Evolutionary conservation across 768 basidiomycete species (phyloP).

Genomic region (Pleurotus tuber-regium): DNA sequence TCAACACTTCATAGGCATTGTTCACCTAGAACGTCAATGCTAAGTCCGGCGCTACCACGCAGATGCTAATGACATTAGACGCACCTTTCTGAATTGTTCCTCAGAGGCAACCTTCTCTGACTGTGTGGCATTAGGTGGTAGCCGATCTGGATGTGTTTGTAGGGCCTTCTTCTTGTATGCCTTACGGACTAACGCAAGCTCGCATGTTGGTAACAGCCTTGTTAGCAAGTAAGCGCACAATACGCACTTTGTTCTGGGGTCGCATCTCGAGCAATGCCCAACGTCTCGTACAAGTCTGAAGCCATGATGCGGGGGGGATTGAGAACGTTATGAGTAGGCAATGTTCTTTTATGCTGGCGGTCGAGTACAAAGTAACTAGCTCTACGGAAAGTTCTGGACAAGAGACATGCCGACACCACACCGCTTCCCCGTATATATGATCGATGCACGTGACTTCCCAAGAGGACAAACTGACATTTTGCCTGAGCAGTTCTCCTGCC

Average conservation of each 20-base stretch:
- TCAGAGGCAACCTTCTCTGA: slow-evolving; percentile 60
- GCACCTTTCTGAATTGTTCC: slow-evolving; percentile 49
- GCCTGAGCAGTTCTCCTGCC: too few relatives aligned
- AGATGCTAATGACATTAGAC: background rate
- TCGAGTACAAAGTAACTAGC: slow-evolving; percentile 1
- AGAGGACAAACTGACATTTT: background rate
- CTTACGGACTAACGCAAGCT: slow-evolving; percentile 54
- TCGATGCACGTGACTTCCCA: background rate
- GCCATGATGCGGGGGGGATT: slow-evolving; percentile 36
- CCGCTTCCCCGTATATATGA: background rate
- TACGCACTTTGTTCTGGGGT: slow-evolving; percentile 61
- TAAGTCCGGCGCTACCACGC: background rate
- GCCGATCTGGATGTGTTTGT: slow-evolving; percentile 74
- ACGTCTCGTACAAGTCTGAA: slow-evolving; percentile 60
- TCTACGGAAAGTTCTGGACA: slow-evolving; percentile 5
- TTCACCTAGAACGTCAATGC: slow-evolving; percentile 48
- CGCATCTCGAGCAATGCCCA: slow-evolving; percentile 54
- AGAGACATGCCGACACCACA: background rate
- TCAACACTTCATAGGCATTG: slow-evolving; percentile 77
- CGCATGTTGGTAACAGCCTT: slow-evolving; percentile 1
- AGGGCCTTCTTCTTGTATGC: slow-evolving; percentile 77
- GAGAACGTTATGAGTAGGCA: slow-evolving; percentile 1
- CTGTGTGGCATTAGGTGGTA: slow-evolving; percentile 51
- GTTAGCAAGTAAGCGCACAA: background rate
- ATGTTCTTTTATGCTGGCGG: slow-evolving; percentile 13